phyloP scores from a whole-genome alignment of 768 basidiomycete genomes.

The button mushroom (Agaricus bisporus) region DNA sequence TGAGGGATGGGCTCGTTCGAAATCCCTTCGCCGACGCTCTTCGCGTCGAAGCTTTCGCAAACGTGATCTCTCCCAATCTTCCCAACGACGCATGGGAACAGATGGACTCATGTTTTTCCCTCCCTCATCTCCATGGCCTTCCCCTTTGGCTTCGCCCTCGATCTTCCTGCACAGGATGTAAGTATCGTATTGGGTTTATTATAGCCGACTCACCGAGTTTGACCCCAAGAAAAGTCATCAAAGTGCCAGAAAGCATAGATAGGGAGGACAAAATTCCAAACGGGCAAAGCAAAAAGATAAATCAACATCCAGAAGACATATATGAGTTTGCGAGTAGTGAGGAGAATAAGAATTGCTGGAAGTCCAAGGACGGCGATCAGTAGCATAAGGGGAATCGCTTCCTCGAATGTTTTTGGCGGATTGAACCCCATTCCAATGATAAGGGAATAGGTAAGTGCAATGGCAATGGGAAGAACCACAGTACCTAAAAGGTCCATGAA shows the following conservation, averaged over 20 bases:
- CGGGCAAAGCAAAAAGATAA: constrained; percentile 85
- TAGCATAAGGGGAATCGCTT: constrained; percentile 91
- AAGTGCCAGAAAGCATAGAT: constrained; percentile 99
- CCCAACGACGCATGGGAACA: constrained; percentile 96
- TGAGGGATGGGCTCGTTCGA: constrained; percentile 71
- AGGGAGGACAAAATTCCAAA: constrained; percentile 95
- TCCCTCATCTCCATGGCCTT: constrained; percentile 69
- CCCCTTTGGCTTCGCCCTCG: constrained; percentile 79
- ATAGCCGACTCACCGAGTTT: constrained; percentile 67
- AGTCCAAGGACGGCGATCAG: constrained; percentile 89
- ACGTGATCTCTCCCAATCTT: constrained; percentile 97
- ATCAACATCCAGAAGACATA: constrained; percentile 99
- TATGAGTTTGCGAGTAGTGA: constrained; percentile 91
- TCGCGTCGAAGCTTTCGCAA: constrained; percentile 88
- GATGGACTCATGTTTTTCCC: constrained; percentile 45
- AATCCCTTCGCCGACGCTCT: constrained; percentile 71
- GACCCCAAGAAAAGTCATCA: constrained; percentile 99
- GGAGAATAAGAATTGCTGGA: constrained; percentile 85
- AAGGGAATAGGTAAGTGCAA: constrained; percentile 83
- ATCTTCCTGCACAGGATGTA: constrained; percentile 66
- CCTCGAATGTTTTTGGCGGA: constrained; percentile 81
- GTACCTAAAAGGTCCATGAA: constrained; percentile 95
- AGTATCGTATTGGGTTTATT: constrained; percentile 11
- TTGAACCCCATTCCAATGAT: constrained; percentile 73
- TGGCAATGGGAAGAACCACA: constrained; percentile 90